Evolutionary conservation across 208 protist genomes (phyloP).

Genomic region (Trypanosoma lewisi): DNA sequence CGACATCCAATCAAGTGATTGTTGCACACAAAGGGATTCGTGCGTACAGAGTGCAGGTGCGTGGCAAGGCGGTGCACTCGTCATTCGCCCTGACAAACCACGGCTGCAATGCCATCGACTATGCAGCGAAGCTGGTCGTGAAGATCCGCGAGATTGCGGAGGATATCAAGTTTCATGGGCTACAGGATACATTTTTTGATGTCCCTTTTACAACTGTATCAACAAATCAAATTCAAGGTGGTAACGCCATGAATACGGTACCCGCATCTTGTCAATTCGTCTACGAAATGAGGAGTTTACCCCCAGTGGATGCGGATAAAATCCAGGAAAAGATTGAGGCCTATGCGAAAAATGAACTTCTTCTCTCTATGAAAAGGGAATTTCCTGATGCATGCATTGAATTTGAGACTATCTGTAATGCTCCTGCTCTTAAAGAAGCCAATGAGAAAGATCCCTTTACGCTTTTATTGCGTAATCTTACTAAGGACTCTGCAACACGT

Average conservation of each 20-base stretch:
- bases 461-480: slow-evolving; percentile 33
- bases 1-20: slow-evolving; percentile 44
- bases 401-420: not conserved
- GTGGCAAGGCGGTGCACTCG: slow-evolving; percentile 36
- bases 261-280: slow-evolving; percentile 38
- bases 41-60: slow-evolving; percentile 30
- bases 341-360: slow-evolving; percentile 33
- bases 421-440: slow-evolving; percentile 12
- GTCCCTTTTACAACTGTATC: slow-evolving; percentile 38
- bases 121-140: slow-evolving; percentile 45
- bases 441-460: slow-evolving; percentile 44
- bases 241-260: slow-evolving; percentile 55
- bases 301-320: slow-evolving; percentile 21
- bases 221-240: slow-evolving; percentile 50
- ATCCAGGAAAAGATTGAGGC: slow-evolving; percentile 36
- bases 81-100: slow-evolving; percentile 39
- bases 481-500: slow-evolving; percentile 31
- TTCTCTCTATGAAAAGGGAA: slow-evolving; percentile 44
- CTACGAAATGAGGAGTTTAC: slow-evolving; percentile 50
- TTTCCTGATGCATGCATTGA: slow-evolving; percentile 20
- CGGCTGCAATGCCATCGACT: slow-evolving; percentile 55
- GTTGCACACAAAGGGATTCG: slow-evolving; percentile 54
- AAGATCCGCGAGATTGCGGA: slow-evolving; percentile 50
- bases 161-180: slow-evolving; percentile 21
- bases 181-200: slow-evolving; percentile 20